Conservation (phyloP, 495 filamentous ascomycete genomes). For the Penicillium roqueforti region DNA sequence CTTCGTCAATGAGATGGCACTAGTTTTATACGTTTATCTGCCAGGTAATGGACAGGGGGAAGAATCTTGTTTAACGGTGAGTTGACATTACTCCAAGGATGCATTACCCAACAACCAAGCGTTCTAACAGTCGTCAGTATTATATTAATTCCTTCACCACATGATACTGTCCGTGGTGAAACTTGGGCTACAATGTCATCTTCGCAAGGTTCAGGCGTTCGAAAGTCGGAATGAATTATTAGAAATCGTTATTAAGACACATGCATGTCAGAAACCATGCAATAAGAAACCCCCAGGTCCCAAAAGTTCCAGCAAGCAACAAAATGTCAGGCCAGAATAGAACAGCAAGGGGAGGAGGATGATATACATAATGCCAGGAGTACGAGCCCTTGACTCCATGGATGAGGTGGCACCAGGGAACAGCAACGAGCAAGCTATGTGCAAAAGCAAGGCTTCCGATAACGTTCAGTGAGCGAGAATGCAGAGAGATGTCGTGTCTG, state of each 20-base stretch:
- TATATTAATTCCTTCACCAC: slow-evolving; percentile 55
- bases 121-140: slow-evolving; percentile 41
- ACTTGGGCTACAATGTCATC: background rate
- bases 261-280: slow-evolving; percentile 11
- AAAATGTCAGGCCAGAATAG: slow-evolving; percentile 6
- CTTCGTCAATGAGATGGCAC: slow-evolving; percentile 70
- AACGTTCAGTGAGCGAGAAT: slow-evolving; percentile 22
- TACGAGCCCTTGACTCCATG: slow-evolving; percentile 19
- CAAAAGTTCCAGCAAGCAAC: slow-evolving; percentile 7
- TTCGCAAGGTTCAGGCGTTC: background rate
- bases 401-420: slow-evolving; percentile 20
- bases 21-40: slow-evolving; percentile 91
- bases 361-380: slow-evolving; percentile 31
- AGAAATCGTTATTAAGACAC: slow-evolving; percentile 26
- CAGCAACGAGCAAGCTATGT: slow-evolving; percentile 27
- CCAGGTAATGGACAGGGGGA: slow-evolving; percentile 66
- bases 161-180: slow-evolving; percentile 10
- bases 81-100: slow-evolving; percentile 15
- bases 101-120: background rate
- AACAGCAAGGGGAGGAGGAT: slow-evolving; percentile 10
- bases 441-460: slow-evolving; percentile 19
- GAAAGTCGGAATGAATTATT: slow-evolving; percentile 13
- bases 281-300: slow-evolving; percentile 9
- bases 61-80: slow-evolving; percentile 75
- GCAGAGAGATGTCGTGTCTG: slow-evolving; percentile 17